These are phyloP conservation scores for Ceratocystis lukuohia DNA, from an alignment of 2,329 filamentous ascomycete genomes.

Conservation along the genomic window DNA sequence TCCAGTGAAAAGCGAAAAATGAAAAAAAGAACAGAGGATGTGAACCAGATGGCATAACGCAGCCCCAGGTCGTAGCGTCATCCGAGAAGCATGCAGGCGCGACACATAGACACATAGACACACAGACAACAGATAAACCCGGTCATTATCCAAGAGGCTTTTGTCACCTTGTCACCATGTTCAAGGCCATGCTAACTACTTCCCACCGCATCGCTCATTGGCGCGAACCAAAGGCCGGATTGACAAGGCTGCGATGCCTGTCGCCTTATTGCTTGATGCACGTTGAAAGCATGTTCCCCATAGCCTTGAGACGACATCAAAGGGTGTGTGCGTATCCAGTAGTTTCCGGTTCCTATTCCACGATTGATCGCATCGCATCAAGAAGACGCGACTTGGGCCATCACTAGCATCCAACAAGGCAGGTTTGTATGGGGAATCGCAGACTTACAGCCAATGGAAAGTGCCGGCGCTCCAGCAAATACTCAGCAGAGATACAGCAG, in stretches of 20 bases:
- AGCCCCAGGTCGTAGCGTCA: neutral
- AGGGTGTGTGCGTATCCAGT: neutral
- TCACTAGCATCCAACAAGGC: too few species aligned
- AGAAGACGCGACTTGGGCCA: neutral
- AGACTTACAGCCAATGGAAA: slow-evolving; percentile 3
- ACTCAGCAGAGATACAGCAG: neutral
- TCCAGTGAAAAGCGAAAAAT: neutral
- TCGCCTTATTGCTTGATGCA: neutral
- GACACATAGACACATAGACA: neutral
- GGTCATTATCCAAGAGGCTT: neutral
- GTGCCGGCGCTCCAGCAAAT: too few species aligned
- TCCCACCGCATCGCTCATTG: neutral
- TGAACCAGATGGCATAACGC: neutral
- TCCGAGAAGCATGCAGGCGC: neutral
- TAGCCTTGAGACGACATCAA: too few species aligned
- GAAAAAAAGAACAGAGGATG: neutral
- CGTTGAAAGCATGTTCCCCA: neutral
- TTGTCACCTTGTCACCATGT: neutral
- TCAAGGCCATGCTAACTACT: neutral
- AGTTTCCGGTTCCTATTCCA: neutral
- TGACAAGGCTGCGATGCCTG: neutral
- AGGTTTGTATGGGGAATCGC: neutral
- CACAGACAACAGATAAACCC: neutral
- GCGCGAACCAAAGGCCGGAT: neutral
- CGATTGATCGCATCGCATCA: slow-evolving; percentile 3